phyloP scores from a whole-genome alignment of 305 asterid genomes.

The Coffea humblotiana region DNA sequence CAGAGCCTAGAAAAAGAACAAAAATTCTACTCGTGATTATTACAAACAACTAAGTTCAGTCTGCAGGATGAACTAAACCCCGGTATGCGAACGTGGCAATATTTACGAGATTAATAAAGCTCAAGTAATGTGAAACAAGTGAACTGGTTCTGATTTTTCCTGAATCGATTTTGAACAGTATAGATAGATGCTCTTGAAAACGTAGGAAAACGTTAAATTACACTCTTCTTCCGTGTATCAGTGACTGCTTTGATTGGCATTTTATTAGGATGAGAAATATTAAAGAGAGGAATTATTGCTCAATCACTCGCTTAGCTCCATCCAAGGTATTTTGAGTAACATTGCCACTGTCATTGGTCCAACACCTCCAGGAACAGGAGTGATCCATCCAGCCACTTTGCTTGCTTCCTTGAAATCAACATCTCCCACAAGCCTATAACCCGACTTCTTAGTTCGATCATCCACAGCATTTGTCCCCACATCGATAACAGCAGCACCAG shows the following conservation, averaged over 20 bases:
- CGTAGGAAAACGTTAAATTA: not conserved
- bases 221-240: not conserved
- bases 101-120: not conserved
- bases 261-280: not conserved
- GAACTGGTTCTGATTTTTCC: not conserved
- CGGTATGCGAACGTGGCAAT: not conserved
- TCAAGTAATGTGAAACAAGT: not conserved
- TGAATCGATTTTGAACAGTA: not conserved
- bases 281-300: conserved; percentile 21
- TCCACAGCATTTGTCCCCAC: conserved; percentile 89
- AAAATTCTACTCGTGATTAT: no score
- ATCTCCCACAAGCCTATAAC: conserved; percentile 93
- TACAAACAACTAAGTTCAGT: not conserved
- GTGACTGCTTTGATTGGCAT: not conserved
- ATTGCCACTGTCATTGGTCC: conserved; percentile 98
- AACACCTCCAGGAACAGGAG: conserved; percentile 97
- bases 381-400: conserved; percentile 79
- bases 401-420: conserved; percentile 81
- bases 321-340: conserved; percentile 83
- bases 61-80: not conserved
- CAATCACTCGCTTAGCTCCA: conserved; percentile 76
- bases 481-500: conserved; percentile 95
- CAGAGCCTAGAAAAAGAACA: no score
- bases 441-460: conserved; percentile 72
- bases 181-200: not conserved